These are phyloP conservation scores for Loxodes magnus DNA, from an alignment of 73 alveolate genomes.

Conservation along the genomic window DNA sequence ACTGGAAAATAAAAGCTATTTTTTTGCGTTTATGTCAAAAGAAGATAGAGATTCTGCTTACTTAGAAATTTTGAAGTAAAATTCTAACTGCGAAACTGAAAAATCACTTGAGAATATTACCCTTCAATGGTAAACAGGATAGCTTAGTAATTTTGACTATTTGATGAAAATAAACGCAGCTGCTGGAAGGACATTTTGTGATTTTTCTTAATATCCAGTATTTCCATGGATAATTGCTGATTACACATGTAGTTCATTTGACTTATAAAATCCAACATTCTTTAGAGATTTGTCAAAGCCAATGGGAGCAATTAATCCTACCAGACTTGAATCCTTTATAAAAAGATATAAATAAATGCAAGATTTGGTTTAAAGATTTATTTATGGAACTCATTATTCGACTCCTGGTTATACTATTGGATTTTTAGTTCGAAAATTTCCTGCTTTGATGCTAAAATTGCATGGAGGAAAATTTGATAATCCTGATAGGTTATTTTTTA, in stretches of 20 bases:
- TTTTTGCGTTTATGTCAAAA: conserved; percentile 64
- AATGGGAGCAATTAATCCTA: conserved; percentile 92
- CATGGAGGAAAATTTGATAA: conserved; percentile 95
- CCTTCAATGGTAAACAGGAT: conserved; percentile 86
- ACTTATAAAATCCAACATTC: conserved; percentile 41
- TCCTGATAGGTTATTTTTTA: conserved; percentile 90
- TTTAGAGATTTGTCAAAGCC: conserved; percentile 96
- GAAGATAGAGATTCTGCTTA: conserved; percentile 80
- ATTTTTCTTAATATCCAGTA: conserved; percentile 97
- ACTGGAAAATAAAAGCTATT: conserved; percentile 51
- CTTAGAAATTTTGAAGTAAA: conserved; percentile 49
- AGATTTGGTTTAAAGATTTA: conserved; percentile 70
- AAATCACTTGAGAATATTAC: conserved; percentile 68
- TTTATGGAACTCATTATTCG: conserved; percentile 99
- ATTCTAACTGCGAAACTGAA: conserved; percentile 68
- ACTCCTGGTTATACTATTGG: conserved; percentile 98
- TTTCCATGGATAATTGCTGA: conserved; percentile 96
- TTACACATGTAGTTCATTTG: conserved; percentile 38
- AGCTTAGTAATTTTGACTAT: conserved; percentile 78
- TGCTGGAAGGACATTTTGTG: conserved; percentile 82
- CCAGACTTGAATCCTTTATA: conserved; percentile 66
- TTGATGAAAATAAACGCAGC: conserved; percentile 79
- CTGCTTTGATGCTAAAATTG: conserved; percentile 91
- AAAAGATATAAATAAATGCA: conserved; percentile 33
- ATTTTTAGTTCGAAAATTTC: conserved; percentile 79